phyloP scores from a whole-genome alignment of 1,284 basidiomycete species.

The Peniophora sp. region DNA sequence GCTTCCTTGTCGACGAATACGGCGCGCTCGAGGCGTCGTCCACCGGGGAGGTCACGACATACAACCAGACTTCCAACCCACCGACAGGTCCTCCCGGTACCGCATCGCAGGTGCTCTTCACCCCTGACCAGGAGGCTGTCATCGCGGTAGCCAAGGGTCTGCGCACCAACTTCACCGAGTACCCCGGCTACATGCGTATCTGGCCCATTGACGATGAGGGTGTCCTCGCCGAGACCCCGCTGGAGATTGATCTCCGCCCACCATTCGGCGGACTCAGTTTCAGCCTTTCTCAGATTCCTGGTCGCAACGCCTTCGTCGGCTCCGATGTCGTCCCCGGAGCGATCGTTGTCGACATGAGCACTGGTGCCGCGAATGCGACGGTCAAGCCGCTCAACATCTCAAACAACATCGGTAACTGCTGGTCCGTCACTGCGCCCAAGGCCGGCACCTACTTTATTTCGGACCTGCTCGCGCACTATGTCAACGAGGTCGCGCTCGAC shows the following conservation, averaged over 20 bases:
- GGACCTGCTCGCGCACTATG: constrained; percentile 32
- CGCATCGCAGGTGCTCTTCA: neutral
- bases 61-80: constrained; percentile 26
- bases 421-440: constrained; percentile 35
- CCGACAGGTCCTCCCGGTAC: neutral
- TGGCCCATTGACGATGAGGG: constrained; percentile 31
- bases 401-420: constrained; percentile 40
- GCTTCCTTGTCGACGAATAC: constrained; percentile 29
- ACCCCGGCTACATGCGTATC: constrained; percentile 33
- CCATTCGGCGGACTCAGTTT: constrained; percentile 21
- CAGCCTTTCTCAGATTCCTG: constrained; percentile 33
- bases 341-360: constrained; percentile 34
- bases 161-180: constrained; percentile 7
- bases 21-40: constrained; percentile 24
- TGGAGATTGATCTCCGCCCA: constrained; percentile 21
- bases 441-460: constrained; percentile 43
- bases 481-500: constrained; percentile 39
- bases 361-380: constrained; percentile 4
- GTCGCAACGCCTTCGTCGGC: constrained; percentile 33
- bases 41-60: constrained; percentile 26
- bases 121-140: neutral
- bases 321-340: constrained; percentile 40
- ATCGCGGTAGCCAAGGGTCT: neutral
- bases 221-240: constrained; percentile 33
- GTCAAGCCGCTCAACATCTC: constrained; percentile 14